Evolutionary conservation across 2,329 filamentous ascomycete species (phyloP), one percentile per base, ranked within the genome.

Genomic region (Plenodomus biglobosus): DNA sequence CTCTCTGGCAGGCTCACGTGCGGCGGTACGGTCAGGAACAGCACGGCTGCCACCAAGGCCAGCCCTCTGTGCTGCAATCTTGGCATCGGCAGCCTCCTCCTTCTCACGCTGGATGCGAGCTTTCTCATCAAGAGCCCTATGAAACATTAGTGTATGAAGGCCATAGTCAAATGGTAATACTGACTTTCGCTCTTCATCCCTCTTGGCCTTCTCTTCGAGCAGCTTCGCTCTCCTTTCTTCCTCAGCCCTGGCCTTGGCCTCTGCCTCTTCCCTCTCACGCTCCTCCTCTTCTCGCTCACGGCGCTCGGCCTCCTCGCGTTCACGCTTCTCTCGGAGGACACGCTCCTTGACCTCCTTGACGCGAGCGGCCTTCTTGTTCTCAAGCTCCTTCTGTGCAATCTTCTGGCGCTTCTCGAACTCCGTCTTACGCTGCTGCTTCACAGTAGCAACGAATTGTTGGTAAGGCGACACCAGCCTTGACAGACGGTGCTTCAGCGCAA

Each of bases 351-450:
- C 85, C 72, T 96, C 91, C 81, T 90, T 92, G 76, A 91, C 86
- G 66, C 94, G 89, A 58, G 85, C 82, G 34, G 86, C 83, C 75
- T 96, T 95, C 78, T 95, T 90, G 74, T 87, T 88, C 78, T 97
- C 89, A 49, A 97, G 83, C 71, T 99, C 94, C 57, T 87, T 85
- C 79, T 97, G 91, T 24, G 94, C 94, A 66, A 90, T 86, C 72
- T 88, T 91, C 69, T 89, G 89, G 57, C 92, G 88, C 78, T 88
- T 92, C 81, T 97, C 94, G 62, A 97, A 99, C 74, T 97, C 91
- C 63, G 95, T 88, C 68, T 90, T 90, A 62, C 92, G 89, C 68
- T 90, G 87, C 73, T 94, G 87, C 53, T 89, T 88, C 44, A 99
- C 84, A 40, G 86, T 85, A 58, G 86, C 80, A 67, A 88, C 85